Percentiles rank a stretch among this genome's conserved stretches.
phyloP scores from a whole-genome alignment of 1,284 basidiomycete genomes.

The Leccinum brunneo-olivaceum region DNA sequence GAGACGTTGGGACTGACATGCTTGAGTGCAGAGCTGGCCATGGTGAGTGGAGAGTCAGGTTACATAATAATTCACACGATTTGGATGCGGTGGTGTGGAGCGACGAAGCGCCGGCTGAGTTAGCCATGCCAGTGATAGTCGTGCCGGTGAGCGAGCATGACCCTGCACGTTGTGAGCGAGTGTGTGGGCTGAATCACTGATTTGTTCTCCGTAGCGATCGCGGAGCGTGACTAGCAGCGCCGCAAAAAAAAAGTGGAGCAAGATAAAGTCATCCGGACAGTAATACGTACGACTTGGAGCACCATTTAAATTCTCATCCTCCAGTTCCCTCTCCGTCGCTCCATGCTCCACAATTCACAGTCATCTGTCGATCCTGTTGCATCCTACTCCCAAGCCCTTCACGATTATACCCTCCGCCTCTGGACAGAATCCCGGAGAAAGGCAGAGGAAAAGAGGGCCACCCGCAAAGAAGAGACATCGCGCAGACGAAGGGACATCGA shows the following conservation, averaged over 20 bases:
- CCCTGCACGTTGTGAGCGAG: not conserved
- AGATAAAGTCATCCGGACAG: slow-evolving; percentile 18
- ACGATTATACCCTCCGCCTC: slow-evolving; percentile 59
- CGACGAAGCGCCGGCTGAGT: no score
- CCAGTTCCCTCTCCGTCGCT: not conserved
- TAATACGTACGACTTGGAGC: slow-evolving; percentile 3
- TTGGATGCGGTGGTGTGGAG: no score
- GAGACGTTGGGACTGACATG: slow-evolving; percentile 36
- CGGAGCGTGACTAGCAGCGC: no score
- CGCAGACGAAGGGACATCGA: slow-evolving; percentile 22
- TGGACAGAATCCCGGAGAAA: slow-evolving; percentile 61
- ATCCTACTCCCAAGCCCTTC: slow-evolving; percentile 55
- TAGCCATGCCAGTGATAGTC: no score
- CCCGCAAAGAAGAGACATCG: slow-evolving; percentile 23
- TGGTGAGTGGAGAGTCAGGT: no score
- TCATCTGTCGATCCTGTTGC: slow-evolving; percentile 36
- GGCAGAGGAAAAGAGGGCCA: slow-evolving; percentile 44
- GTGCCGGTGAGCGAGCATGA: not conserved
- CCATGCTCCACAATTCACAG: slow-evolving; percentile 19
- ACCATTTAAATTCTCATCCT: slow-evolving; percentile 25
- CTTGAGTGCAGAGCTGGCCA: slow-evolving; percentile 52
- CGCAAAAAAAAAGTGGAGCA: no score
- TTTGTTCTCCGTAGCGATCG: no score
- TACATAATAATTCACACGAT: no score
- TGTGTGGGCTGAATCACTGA: not conserved